Conservation (phyloP, 2,329 filamentous ascomycete species). For the Phialophora chinensis region DNA sequence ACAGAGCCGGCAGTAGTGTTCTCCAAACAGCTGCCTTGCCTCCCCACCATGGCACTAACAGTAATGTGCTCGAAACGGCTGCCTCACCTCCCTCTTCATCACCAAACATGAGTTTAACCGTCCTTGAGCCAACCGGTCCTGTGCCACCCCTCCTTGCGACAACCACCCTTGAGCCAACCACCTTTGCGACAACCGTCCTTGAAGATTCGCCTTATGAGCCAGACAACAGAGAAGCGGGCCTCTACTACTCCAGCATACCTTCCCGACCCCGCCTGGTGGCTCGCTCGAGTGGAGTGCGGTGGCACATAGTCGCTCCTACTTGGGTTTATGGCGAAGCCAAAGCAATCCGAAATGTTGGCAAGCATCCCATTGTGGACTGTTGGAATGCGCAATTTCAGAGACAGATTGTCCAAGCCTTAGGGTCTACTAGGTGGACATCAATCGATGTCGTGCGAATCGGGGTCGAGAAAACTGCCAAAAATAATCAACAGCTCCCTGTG, state of each 20-base stretch:
- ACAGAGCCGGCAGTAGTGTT: too few species aligned
- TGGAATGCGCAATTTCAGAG: conserved; percentile 10
- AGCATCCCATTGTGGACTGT: conserved; percentile 13
- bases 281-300: conserved; percentile 15
- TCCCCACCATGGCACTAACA: too few species aligned
- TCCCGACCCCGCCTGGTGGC: conserved; percentile 14
- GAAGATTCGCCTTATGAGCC: conserved; percentile 3
- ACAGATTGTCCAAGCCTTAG: conserved; percentile 13
- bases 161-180: not conserved
- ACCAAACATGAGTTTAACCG: too few species aligned
- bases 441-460: conserved; percentile 19
- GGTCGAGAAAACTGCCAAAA: not conserved
- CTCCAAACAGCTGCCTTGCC: too few species aligned
- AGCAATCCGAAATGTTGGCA: conserved; percentile 4
- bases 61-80: too few species aligned
- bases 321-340: not conserved
- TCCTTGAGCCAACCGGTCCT: not conserved
- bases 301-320: not conserved
- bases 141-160: not conserved
- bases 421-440: conserved; percentile 6
- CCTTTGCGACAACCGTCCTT: not conserved
- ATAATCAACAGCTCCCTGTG: conserved; percentile 2
- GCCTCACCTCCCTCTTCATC: too few species aligned
- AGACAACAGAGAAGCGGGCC: not conserved
- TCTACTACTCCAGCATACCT: conserved; percentile 13